Conservation (phyloP, 2,329 filamentous ascomycete genomes). For the Sporothrix protearum region DNA sequence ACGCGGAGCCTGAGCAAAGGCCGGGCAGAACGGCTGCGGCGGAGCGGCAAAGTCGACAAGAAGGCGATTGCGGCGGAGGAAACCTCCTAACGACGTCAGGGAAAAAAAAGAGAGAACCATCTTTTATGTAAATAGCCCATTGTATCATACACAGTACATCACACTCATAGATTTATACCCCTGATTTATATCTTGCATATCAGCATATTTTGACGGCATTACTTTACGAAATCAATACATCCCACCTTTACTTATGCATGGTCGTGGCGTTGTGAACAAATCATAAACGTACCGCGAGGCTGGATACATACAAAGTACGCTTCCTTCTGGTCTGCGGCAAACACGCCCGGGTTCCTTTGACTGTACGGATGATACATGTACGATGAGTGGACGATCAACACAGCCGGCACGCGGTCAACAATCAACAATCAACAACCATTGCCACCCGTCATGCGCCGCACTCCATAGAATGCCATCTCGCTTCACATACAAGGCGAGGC, state of each 20-base stretch:
- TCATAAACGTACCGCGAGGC: not conserved
- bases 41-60: not conserved
- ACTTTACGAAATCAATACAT: slow-evolving; percentile 1
- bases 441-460: not conserved
- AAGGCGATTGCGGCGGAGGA: not conserved
- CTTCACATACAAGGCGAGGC: not conserved
- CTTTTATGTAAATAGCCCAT: not conserved
- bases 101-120: not conserved
- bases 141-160: not conserved
- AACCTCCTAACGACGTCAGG: not conserved
- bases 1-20: not conserved
- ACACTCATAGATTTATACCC: slow-evolving; percentile 16
- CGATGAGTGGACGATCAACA: not conserved
- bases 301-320: too few species aligned
- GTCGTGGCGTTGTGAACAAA: not conserved
- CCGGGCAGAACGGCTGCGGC: not conserved
- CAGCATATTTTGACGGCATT: slow-evolving; percentile 10
- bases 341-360: not conserved
- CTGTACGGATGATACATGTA: too few species aligned
- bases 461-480: not conserved
- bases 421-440: too few species aligned
- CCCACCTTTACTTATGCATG: slow-evolving; percentile 7
- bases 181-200: slow-evolving; percentile 14
- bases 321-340: not conserved
- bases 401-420: not conserved